Evolutionary conservation across 345 rosid species (phyloP).

Genomic region (Pistacia atlantica): DNA sequence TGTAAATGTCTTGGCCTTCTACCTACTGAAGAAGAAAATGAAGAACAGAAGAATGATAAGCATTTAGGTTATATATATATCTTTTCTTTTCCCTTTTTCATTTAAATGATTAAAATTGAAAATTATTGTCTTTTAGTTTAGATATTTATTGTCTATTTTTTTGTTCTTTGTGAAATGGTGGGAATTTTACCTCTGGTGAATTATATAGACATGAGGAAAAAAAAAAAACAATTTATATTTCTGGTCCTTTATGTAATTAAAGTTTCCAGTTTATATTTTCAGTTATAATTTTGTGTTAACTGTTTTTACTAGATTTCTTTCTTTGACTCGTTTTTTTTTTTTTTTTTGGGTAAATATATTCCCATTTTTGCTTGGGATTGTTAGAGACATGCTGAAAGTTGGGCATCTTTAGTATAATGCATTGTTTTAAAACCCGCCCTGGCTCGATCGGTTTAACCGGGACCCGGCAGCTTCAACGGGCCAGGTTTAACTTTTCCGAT

Average conservation of each 20-base stretch:
- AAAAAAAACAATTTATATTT: too few species aligned
- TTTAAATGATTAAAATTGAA: slow-evolving; percentile 1
- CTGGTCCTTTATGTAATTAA: not conserved
- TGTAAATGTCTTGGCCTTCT: slow-evolving; percentile 26
- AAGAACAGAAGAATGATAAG: not conserved
- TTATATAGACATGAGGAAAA: not conserved
- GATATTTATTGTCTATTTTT: not conserved
- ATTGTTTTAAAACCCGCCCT: too few species aligned
- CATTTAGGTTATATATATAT: not conserved
- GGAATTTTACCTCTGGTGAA: not conserved
- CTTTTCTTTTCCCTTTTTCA: not conserved
- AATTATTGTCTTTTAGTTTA: not conserved
- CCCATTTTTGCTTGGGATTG: not conserved
- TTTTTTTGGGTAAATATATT: not conserved
- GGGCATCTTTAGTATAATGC: too few species aligned
- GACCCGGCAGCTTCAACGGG: too few species aligned
- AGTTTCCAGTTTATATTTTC: too few species aligned
- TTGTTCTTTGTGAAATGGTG: not conserved
- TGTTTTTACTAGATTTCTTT: too few species aligned
- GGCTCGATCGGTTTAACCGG: too few species aligned
- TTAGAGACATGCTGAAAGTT: too few species aligned
- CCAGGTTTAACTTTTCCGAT: too few species aligned
- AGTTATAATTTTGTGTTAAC: too few species aligned
- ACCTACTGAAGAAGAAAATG: slow-evolving; percentile 10
- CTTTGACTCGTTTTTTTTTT: too few species aligned